phyloP scores from a whole-genome alignment of 169 alveolate genomes.

The Cryptosporidium bovis region DNA sequence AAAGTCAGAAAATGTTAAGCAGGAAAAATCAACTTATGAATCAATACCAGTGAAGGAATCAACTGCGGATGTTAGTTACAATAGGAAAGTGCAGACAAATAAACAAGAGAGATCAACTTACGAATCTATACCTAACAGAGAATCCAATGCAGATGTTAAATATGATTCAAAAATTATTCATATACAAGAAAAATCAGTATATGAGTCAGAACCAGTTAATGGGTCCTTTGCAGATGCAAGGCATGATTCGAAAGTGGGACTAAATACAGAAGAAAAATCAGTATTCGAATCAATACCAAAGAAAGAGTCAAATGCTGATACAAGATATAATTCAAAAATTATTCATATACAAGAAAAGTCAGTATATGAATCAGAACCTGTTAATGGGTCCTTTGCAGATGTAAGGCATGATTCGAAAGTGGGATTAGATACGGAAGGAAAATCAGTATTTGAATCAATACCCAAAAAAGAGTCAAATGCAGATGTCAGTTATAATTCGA shows the following conservation, averaged over 20 bases:
- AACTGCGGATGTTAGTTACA: constrained; percentile 29
- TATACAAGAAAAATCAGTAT: constrained; percentile 19
- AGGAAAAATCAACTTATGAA: constrained; percentile 15
- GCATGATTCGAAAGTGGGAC: neutral
- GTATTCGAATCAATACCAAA: neutral
- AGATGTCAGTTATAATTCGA: constrained; percentile 36
- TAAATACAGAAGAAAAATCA: neutral
- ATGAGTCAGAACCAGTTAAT: constrained; percentile 19
- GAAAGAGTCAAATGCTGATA: constrained; percentile 14
- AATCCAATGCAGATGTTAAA: constrained; percentile 33
- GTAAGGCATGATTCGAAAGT: constrained; percentile 24
- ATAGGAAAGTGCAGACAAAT: neutral
- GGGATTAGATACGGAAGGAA: constrained; percentile 1
- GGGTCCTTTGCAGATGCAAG: constrained; percentile 11
- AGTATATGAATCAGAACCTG: constrained; percentile 18
- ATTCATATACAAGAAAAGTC: constrained; percentile 8
- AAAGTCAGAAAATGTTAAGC: neutral
- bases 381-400: constrained; percentile 1
- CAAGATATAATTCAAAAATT: neutral
- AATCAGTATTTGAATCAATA: constrained; percentile 31
- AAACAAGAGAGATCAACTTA: constrained; percentile 13
- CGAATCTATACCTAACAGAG: constrained; percentile 11
- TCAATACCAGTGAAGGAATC: neutral
- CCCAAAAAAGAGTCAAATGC: constrained; percentile 6
- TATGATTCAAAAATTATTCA: constrained; percentile 13